A percentile compares a stretch with the other conserved stretches of the same genome.
Evolutionary conservation across 305 asterid species (phyloP).

Genomic region (Fraxinus sp.): DNA sequence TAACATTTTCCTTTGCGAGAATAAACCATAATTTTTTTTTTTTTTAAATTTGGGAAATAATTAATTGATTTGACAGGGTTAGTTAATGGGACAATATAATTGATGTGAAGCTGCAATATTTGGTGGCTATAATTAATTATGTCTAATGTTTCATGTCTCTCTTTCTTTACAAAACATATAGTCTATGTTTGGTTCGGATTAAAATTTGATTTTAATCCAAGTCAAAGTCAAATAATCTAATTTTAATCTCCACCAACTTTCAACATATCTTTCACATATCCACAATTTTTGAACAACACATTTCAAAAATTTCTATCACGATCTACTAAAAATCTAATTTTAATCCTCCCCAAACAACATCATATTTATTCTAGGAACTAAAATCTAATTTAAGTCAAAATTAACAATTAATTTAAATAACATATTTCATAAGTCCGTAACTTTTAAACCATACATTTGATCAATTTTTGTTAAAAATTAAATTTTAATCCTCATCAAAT

Average conservation of each 20-base stretch:
- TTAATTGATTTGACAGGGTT: background rate
- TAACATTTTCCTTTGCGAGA: background rate
- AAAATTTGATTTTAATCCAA: too few relatives aligned
- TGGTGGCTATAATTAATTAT: constrained; percentile 40
- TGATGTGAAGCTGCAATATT: constrained; percentile 28
- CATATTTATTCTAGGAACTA: background rate
- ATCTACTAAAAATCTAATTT: too few relatives aligned
- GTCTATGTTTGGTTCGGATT: too few relatives aligned
- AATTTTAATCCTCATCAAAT: background rate
- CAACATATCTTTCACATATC: too few relatives aligned
- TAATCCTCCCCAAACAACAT: too few relatives aligned
- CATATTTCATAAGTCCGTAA: background rate
- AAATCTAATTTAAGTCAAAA: too few relatives aligned
- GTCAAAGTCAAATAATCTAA: too few relatives aligned
- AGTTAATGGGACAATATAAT: constrained; percentile 22
- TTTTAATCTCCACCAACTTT: too few relatives aligned
- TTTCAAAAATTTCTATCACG: too few relatives aligned
- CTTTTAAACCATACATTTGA: background rate
- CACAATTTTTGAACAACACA: too few relatives aligned
- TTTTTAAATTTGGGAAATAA: constrained; percentile 2
- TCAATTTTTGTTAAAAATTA: too few relatives aligned
- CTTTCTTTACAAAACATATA: background rate
- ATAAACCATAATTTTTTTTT: background rate
- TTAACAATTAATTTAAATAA: too few relatives aligned
- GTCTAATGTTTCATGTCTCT: background rate